Base-by-base conservation (phyloP, 305 asterid species). In the Rubia tinctorum region DNA sequence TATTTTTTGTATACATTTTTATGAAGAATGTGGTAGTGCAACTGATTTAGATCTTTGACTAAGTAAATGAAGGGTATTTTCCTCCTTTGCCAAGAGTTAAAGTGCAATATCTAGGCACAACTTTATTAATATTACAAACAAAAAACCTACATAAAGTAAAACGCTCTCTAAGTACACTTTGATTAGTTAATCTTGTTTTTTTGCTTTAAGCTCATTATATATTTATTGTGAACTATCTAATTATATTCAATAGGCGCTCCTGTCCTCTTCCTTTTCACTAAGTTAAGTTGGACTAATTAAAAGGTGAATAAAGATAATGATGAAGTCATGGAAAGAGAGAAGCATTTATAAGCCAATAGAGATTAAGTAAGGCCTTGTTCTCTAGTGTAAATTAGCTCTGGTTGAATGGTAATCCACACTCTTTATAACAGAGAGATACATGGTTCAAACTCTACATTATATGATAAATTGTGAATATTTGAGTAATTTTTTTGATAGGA, bases 211-310 rank as follows among this genome's bases (percentile, higher is more conserved):
- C 66, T 62, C 66, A 60, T 23, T 78, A 69, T 49, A 13, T 13
- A 18, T 17, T 53, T 53, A 53, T 53, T 18, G 5, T 53, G 59
- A 17, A 5, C 75, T 76, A 80, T 76, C 72, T 51, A 18, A 65
- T 34, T 56, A 34, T 72, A 7, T 25, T 61, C 67, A 75, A 30
- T 6, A 73, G 69, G 77, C 95, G 91, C 95, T 85, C 93, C 95
- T 47, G 68, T 39, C 42, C 71, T 39, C n/a, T 56, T 45, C 40
- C 86, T 82, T 81, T 87, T 68, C 73, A 71, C 82, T 75, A 68
- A 71, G 76, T 78, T 72, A 80, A 82, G 75, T 83, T 79, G 74
- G 77, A 77, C 78, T 74, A 67, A 72, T 70, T 66, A 40, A 68
- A 86, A 83, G 75, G 77, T 55, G 74, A 81, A 60, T n/a, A 58